Percentiles rank a stretch among this genome's conserved stretches.
Evolutionary conservation across 306 rosid genomes (phyloP).

Genomic region (Fragaria nilgerrensis): DNA sequence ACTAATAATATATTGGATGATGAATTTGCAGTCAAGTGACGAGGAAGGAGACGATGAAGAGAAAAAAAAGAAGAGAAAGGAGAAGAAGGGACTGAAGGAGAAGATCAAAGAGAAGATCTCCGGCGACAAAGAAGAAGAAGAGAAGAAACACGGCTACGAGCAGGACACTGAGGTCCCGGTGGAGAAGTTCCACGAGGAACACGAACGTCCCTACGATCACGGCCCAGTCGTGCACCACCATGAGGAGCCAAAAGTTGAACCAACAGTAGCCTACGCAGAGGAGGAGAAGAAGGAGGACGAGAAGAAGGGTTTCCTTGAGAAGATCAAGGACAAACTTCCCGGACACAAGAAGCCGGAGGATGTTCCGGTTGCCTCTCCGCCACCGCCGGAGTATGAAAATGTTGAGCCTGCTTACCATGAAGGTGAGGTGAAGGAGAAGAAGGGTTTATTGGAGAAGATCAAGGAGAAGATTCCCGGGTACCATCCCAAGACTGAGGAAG

Average conservation of each 20-base stretch:
- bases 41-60: constrained; percentile 58
- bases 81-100: constrained; percentile 43
- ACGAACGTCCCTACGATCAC: background rate
- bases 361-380: background rate
- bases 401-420: constrained; percentile 26
- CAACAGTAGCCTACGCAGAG: background rate
- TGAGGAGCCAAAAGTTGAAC: background rate
- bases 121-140: constrained; percentile 21
- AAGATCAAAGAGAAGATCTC: constrained; percentile 30
- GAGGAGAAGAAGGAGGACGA: constrained; percentile 39
- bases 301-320: constrained; percentile 77
- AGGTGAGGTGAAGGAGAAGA: constrained; percentile 63
- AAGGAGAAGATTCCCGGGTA: constrained; percentile 84
- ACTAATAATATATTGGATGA: background rate
- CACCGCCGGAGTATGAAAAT: background rate
- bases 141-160: constrained; percentile 16
- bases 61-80: constrained; percentile 47
- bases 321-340: constrained; percentile 81
- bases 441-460: constrained; percentile 78
- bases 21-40: constrained; percentile 60
- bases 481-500: constrained; percentile 49
- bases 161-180: constrained; percentile 44
- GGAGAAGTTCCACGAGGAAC: constrained; percentile 47
- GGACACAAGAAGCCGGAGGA: constrained; percentile 80
- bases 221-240: background rate